phyloP scores from a whole-genome alignment of 2,329 filamentous ascomycete species.

The Aspergillus glaucus region DNA sequence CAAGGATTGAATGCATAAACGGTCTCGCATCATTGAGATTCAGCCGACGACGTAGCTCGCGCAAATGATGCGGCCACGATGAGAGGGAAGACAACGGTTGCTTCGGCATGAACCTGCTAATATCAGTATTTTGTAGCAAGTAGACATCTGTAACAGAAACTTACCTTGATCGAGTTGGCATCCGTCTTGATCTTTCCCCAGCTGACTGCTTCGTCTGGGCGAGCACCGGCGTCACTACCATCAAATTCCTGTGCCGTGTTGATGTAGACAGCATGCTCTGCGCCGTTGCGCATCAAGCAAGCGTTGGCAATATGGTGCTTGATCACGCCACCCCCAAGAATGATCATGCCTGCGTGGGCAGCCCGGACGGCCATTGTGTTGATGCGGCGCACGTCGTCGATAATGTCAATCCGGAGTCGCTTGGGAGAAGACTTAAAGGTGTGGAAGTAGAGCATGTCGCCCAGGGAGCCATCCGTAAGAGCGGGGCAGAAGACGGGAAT shows the following conservation, averaged over 20 bases:
- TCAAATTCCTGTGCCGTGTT: conserved; percentile 98
- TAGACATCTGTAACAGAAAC: conserved; percentile 15
- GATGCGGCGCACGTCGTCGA: conserved; percentile 86
- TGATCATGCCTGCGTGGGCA: conserved; percentile 87
- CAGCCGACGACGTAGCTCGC: conserved; percentile 21
- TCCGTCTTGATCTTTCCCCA: conserved; percentile 97
- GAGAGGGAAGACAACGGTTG: conserved; percentile 60
- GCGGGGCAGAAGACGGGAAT: conserved; percentile 97
- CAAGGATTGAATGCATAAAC: too few species aligned
- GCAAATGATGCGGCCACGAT: conserved; percentile 63
- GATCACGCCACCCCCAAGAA: conserved; percentile 87
- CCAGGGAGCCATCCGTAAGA: conserved; percentile 86
- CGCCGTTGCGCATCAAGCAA: conserved; percentile 94
- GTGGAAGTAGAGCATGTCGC: conserved; percentile 98
- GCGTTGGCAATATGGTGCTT: conserved; percentile 99
- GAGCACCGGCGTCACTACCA: conserved; percentile 88
- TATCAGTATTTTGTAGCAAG: neutral
- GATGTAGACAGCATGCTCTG: conserved; percentile 93
- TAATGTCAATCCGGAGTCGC: conserved; percentile 81
- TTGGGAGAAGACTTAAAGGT: conserved; percentile 81
- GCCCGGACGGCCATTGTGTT: conserved; percentile 88
- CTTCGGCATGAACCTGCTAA: conserved; percentile 56
- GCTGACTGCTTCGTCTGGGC: conserved; percentile 93
- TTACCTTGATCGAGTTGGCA: conserved; percentile 82
- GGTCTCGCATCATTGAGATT: neutral